Percentiles rank a stretch among this genome's conserved stretches.
Evolutionary conservation across 768 basidiomycete species (phyloP).

Genomic region (Lactifluus pinguis): DNA sequence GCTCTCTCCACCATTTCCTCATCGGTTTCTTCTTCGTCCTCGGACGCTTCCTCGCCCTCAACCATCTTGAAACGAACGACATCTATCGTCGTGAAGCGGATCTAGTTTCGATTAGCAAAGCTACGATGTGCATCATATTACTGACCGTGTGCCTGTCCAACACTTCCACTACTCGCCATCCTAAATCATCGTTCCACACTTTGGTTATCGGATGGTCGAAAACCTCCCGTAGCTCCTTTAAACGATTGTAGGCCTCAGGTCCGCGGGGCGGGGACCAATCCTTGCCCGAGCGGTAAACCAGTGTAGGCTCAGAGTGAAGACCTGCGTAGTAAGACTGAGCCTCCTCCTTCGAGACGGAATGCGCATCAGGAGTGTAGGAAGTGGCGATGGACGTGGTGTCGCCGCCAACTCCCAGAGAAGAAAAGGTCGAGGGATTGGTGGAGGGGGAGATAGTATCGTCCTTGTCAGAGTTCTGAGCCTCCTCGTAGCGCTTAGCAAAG

Average conservation of each 20-base stretch:
- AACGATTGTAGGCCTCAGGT: conserved; percentile 14
- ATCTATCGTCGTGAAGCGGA: conserved; percentile 29
- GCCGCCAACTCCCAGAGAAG: too few species aligned
- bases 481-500: too few species aligned
- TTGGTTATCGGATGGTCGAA: conserved; percentile 27
- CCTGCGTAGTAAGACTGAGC: conserved; percentile 26
- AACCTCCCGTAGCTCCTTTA: conserved; percentile 28
- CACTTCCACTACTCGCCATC: not conserved
- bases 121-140: too few species aligned
- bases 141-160: too few species aligned
- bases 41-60: conserved; percentile 14
- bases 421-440: too few species aligned
- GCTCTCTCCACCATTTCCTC: not conserved
- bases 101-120: conserved; percentile 22
- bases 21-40: conserved; percentile 16
- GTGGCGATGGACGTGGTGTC: too few species aligned
- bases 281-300: conserved; percentile 25
- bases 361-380: not conserved
- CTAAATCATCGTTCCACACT: conserved; percentile 27
- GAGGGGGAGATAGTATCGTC: too few species aligned
- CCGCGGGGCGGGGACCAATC: conserved; percentile 19
- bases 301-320: conserved; percentile 24
- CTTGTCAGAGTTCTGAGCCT: too few species aligned
- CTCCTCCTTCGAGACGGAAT: conserved; percentile 12
- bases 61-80: conserved; percentile 27